These are phyloP conservation scores for Gardenia jasminoides DNA, from an alignment of 257 asterid species.

Conservation along the genomic window DNA sequence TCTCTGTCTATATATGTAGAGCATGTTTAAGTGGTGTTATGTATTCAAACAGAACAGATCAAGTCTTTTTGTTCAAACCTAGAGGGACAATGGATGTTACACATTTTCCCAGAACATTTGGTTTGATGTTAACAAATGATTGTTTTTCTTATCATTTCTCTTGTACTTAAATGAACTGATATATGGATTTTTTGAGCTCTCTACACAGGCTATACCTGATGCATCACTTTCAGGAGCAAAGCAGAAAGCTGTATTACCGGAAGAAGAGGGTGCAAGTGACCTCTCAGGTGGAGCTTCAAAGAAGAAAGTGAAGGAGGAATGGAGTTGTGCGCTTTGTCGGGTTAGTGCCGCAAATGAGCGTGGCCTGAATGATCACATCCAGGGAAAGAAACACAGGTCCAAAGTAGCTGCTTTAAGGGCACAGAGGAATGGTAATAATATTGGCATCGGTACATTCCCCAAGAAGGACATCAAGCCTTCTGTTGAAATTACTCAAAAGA, in stretches of 20 bases:
- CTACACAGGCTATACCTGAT: conserved; percentile 44
- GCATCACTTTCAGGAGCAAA: conserved; percentile 35
- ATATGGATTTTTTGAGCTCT: conserved; percentile 26
- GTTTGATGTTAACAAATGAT: not conserved
- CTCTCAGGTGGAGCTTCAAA: conserved; percentile 12
- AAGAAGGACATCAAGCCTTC: conserved; percentile 19
- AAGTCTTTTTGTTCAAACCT: no score
- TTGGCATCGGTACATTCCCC: conserved; percentile 33
- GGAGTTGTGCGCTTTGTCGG: conserved; percentile 60
- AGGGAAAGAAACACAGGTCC: conserved; percentile 61
- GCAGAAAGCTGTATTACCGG: conserved; percentile 31
- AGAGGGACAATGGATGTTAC: not conserved
- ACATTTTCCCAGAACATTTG: not conserved
- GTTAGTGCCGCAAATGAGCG: conserved; percentile 35
- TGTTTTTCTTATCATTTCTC: not conserved
- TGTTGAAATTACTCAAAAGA: conserved; percentile 6
- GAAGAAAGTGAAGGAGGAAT: conserved; percentile 40
- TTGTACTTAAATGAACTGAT: not conserved
- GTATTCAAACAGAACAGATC: no score
- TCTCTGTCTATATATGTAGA: no score
- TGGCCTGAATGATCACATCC: conserved; percentile 40
- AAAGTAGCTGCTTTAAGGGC: conserved; percentile 47
- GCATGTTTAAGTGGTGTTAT: no score
- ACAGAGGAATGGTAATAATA: conserved; percentile 28
- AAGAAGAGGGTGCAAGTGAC: conserved; percentile 18